These are phyloP conservation scores for Cyberlindnera americana DNA, from an alignment of 805 yeast genomes.

Conservation along the genomic window DNA sequence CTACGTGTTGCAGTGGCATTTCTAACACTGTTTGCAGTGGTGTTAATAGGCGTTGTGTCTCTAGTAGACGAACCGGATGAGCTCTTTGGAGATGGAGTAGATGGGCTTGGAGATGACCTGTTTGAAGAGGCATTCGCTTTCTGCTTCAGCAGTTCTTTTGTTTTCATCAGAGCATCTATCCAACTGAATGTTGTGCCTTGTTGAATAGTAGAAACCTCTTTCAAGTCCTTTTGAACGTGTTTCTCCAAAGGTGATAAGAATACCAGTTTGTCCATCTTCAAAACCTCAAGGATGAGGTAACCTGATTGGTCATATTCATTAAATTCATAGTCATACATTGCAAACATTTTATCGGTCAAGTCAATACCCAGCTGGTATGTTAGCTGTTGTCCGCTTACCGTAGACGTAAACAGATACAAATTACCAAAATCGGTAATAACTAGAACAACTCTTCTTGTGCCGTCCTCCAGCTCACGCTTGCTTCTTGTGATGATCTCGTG, in stretches of 20 bases:
- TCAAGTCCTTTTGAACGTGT: constrained; percentile 18
- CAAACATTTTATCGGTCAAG: constrained; percentile 50
- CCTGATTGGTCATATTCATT: constrained; percentile 57
- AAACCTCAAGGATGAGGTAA: constrained; percentile 59
- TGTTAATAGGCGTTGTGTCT: constrained; percentile 1
- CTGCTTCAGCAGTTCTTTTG: constrained; percentile 50
- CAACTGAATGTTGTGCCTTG: constrained; percentile 50
- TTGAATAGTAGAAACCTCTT: constrained; percentile 33
- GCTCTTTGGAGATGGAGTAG: constrained; percentile 4
- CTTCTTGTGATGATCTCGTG: constrained; percentile 31
- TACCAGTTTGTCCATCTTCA: constrained; percentile 53
- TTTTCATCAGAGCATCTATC: constrained; percentile 67
- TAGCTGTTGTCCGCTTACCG: constrained; percentile 14
- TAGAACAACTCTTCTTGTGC: constrained; percentile 28
- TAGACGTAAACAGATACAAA: constrained; percentile 28
- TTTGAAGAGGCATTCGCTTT: constrained; percentile 6
- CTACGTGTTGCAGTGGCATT: background rate
- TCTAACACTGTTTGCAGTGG: background rate
- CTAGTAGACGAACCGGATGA: background rate
- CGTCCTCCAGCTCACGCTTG: constrained; percentile 18
- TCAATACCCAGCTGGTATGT: constrained; percentile 34
- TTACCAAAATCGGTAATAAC: constrained; percentile 33
- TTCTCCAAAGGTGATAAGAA: constrained; percentile 42
- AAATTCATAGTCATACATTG: constrained; percentile 80
- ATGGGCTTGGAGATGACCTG: constrained; percentile 5